A percentile compares a stretch with the other conserved stretches of the same genome.
phyloP scores from a whole-genome alignment of 495 filamentous ascomycete genomes.

The Xylaria venustula region DNA sequence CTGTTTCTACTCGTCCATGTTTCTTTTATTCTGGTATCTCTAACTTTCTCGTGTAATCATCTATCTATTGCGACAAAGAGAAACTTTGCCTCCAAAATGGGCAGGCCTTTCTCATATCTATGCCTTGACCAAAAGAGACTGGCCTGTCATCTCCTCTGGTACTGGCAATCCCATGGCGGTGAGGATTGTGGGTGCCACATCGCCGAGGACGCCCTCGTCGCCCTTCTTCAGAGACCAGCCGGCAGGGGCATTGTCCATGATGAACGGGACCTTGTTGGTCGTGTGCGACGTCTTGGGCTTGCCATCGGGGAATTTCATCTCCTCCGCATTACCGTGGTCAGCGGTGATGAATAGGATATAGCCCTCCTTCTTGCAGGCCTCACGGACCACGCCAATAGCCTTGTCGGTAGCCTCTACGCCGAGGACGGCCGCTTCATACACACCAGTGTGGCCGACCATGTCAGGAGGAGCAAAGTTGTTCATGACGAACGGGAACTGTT shows the following conservation, averaged over 20 bases:
- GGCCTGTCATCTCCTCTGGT: constrained; percentile 88
- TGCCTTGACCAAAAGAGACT: constrained; percentile 75
- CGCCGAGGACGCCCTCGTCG: constrained; percentile 79
- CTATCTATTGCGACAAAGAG: constrained; percentile 4
- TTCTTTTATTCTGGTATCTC: constrained; percentile 12
- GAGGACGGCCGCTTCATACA: constrained; percentile 92
- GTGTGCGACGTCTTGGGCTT: constrained; percentile 98
- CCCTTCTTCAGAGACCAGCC: constrained; percentile 84
- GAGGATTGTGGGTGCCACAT: constrained; percentile 91
- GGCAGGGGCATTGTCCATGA: constrained; percentile 94
- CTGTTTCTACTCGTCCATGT: not conserved
- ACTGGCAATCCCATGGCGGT: constrained; percentile 86
- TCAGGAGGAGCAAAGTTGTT: constrained; percentile 99
- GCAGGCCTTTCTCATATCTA: constrained; percentile 24
- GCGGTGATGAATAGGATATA: constrained; percentile 93
- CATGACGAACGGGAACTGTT: constrained; percentile 92
- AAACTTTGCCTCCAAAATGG: not conserved
- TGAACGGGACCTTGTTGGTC: constrained; percentile 93
- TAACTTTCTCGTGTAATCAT: not conserved
- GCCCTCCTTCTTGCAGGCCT: constrained; percentile 86
- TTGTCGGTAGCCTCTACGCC: constrained; percentile 83
- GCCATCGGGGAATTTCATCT: constrained; percentile 95
- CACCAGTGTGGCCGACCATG: constrained; percentile 98
- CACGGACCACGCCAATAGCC: constrained; percentile 88
- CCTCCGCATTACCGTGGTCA: constrained; percentile 97